Base-by-base conservation (phyloP, 1,284 basidiomycete genomes). In the Tausonia pullulans region DNA sequence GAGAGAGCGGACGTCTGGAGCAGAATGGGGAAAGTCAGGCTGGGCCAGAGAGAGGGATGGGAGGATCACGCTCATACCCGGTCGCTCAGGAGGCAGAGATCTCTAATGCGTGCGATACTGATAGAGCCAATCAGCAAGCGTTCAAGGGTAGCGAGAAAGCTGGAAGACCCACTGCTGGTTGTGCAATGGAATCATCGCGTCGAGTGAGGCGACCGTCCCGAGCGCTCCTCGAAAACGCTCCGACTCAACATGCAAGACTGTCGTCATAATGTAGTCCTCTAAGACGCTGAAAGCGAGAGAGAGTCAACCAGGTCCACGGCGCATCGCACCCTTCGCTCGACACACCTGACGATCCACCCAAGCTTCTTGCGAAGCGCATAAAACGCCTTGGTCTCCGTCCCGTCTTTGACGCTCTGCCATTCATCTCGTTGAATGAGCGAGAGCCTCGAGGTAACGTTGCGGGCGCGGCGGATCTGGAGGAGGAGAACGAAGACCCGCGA, bases 401-500 rank as follows among this genome's bases (percentile, higher is more conserved):
- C 60, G 10, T 61, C 58, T 45, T 60, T 58, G 4, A 46, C 57
- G 9, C 57, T 44, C 40, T 61, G 48, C 51, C 50, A 61, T 14
- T 49, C 46, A 5, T 49, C n/a, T 16, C 51, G 41, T 40, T 61
- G 52, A 27, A 61, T 50, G 14, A 61, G 14, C 14, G 60, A 40
- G 11, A 61, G 50, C 10, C 60, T 39, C 27, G 11, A 11, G 14
- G 54, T 43, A 40, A 85, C 79, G 68, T 78, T 81, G 72, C 88
- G 88, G 5, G 87, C 87, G 65, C 87, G 79, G 55, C 84, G 79
- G 45, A 92, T 79, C 71, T 90, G 87, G 45, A 91, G 75, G 55
- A 93, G 72, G 69, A 90, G 85, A n/a, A 83, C 79, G 69, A 92
- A 89, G 27, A 91, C 78, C 16, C 84, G 81, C 45, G 83, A 81